Evolutionary conservation across 2,329 filamentous ascomycete genomes (phyloP), one percentile per base, ranked within the genome.

Genomic region (Mycogone perniciosa): DNA sequence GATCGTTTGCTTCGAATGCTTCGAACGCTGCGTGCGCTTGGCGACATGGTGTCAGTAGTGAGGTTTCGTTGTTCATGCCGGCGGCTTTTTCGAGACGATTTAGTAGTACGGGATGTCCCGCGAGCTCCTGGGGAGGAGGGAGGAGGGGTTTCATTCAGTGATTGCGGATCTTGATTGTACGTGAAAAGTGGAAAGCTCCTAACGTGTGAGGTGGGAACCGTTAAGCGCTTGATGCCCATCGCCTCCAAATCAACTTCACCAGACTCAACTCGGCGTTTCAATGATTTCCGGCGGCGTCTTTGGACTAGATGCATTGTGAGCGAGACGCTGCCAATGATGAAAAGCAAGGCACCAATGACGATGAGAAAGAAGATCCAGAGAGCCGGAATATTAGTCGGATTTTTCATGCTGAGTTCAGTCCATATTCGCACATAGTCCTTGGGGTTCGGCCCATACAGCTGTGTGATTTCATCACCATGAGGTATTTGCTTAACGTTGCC

Each of bases 221-320:
- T 88, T 27, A 96, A 70, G 10, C 86, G 80, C 62, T 89, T 92
- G 59, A 96, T 88, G 2, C 90, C 91, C 58, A 96, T 77, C 3
- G 82, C 83, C 67, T 96, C 91, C 3, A 96, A 74, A 62, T 96
- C 88, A 20, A 95, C 84, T 59, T 96, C 87, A 47, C 92, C 91
- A 6, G 75, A 76, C 52, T 81, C 76, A 11, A 96, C 85, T 9
- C 90, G 82, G 44, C 81, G 78, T 46, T 82, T 81, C 8, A 97
- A 72, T 1, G 75, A 75, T 27, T 76, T 76, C 7, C 91, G 82
- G 31, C 89, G 82, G 44, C 81, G 77, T 34, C 82, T 80, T 64
- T 95, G 89, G 31, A 93, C 72, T 26, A 84, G 73, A 59, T 93
- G 89, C 86, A 93, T 95, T 47, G 77, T 71, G 38, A 84, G 64